Percentiles rank a stretch among this genome's conserved stretches.
phyloP scores from a whole-genome alignment of 257 asterid species.

The Jacaranda mimosifolia region DNA sequence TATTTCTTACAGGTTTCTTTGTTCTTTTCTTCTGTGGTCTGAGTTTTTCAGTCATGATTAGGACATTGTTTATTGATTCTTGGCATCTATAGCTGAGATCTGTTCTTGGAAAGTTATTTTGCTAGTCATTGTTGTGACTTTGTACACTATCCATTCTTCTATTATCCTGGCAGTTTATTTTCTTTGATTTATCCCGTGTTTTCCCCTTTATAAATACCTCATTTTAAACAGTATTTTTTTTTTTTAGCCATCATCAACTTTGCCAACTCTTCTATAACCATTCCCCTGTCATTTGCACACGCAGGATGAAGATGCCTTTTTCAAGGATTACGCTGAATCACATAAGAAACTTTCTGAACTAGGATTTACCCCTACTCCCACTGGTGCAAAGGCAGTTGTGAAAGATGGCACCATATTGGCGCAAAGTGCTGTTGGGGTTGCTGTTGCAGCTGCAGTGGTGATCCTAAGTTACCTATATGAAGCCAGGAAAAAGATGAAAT shows the following conservation, averaged over 20 bases:
- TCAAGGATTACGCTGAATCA: constrained; percentile 78
- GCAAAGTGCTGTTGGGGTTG: constrained; percentile 86
- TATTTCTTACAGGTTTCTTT: too few species aligned
- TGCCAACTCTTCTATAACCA: constrained; percentile 15
- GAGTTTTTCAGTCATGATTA: too few species aligned
- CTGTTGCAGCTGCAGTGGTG: constrained; percentile 89
- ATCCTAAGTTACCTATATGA: constrained; percentile 72
- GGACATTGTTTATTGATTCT: too few species aligned
- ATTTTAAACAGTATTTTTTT: neutral
- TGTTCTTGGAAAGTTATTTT: too few species aligned
- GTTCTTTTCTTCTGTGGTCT: too few species aligned
- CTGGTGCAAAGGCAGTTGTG: constrained; percentile 55
- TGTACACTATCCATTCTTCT: neutral
- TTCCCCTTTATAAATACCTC: neutral
- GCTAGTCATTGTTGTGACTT: too few species aligned
- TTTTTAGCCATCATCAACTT: neutral
- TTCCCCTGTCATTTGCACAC: constrained; percentile 28
- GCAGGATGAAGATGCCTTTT: constrained; percentile 96
- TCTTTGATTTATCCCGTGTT: neutral
- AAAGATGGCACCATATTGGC: constrained; percentile 75
- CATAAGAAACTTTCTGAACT: constrained; percentile 92
- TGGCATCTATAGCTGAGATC: too few species aligned
- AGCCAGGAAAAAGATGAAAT: constrained; percentile 66
- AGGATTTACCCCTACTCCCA: constrained; percentile 63
- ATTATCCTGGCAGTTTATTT: neutral